A percentile compares a stretch with the other conserved stretches of the same genome.
Conservation (phyloP, 257 asterid genomes). For the Solanum rostratum region DNA sequence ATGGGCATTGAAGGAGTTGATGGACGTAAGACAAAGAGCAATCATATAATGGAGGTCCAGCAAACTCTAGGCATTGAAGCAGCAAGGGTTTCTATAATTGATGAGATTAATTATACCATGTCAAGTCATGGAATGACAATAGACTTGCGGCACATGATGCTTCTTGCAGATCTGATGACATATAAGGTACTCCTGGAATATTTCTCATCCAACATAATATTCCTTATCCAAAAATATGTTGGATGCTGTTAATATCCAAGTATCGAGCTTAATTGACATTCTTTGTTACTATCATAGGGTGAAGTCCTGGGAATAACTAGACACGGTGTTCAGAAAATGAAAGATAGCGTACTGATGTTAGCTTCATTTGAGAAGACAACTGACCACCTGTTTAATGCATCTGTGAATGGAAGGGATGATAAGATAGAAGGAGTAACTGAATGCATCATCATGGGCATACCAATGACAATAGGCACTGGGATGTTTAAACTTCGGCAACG, state of each 20-base stretch:
- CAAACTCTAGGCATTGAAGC: slow-evolving; percentile 87
- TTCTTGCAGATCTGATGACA: slow-evolving; percentile 92
- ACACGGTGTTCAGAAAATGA: slow-evolving; percentile 73
- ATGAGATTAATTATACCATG: slow-evolving; percentile 69
- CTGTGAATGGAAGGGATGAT: slow-evolving; percentile 72
- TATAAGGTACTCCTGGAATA: slow-evolving; percentile 39
- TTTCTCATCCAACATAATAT: background rate
- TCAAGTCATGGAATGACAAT: slow-evolving; percentile 77
- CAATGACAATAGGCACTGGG: slow-evolving; percentile 81
- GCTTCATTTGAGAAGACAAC: slow-evolving; percentile 91
- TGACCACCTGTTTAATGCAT: slow-evolving; percentile 84
- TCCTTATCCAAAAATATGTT: background rate
- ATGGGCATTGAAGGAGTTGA: slow-evolving; percentile 88
- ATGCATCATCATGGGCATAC: slow-evolving; percentile 91
- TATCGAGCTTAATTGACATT: background rate
- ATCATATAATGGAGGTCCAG: slow-evolving; percentile 64
- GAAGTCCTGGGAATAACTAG: slow-evolving; percentile 90
- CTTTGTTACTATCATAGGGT: slow-evolving; percentile 39
- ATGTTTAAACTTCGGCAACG: slow-evolving; percentile 79
- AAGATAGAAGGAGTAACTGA: slow-evolving; percentile 89
- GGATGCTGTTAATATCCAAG: background rate
- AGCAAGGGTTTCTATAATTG: slow-evolving; percentile 63
- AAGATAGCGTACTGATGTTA: slow-evolving; percentile 78
- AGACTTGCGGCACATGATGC: slow-evolving; percentile 96
- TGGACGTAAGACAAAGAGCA: slow-evolving; percentile 54